A percentile compares a stretch with the other conserved stretches of the same genome.
phyloP scores from a whole-genome alignment of 2,329 filamentous ascomycete species.

The Zasmidium cellare region DNA sequence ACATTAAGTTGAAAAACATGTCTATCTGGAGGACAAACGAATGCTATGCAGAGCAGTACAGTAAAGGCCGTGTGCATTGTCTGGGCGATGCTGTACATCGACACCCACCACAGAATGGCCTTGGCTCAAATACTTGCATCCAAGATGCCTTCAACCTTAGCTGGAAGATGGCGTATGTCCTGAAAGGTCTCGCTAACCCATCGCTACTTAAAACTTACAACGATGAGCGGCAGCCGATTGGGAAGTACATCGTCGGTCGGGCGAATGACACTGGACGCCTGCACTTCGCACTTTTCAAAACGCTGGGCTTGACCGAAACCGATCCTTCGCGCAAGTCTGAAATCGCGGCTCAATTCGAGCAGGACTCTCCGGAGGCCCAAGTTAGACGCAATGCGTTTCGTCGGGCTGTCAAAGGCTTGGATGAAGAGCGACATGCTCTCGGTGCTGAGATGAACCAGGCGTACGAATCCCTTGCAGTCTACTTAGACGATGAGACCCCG shows the following conservation, averaged over 20 bases:
- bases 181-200: conserved; percentile 14
- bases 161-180: conserved; percentile 22
- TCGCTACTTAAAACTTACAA: conserved; percentile 2
- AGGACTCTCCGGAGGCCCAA: conserved; percentile 40
- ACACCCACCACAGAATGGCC: conserved; percentile 57
- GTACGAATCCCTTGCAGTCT: conserved; percentile 46
- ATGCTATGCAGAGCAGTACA: conserved; percentile 3
- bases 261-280: conserved; percentile 2
- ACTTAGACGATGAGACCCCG: conserved; percentile 40
- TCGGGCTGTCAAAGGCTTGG: conserved; percentile 17
- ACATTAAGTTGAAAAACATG: conserved; percentile 5
- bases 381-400: conserved; percentile 28
- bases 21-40: not conserved
- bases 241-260: conserved; percentile 11
- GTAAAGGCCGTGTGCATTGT: conserved; percentile 31
- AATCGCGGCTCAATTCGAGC: conserved; percentile 25
- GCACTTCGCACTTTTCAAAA: conserved; percentile 9
- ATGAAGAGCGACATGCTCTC: conserved; percentile 48
- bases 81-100: conserved; percentile 59
- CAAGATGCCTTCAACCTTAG: conserved; percentile 11
- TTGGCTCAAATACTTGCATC: conserved; percentile 44
- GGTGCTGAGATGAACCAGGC: conserved; percentile 58
- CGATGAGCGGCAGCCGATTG: not conserved
- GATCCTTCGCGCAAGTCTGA: conserved; percentile 19
- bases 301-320: conserved; percentile 15